These are phyloP conservation scores for Blastomyces gilchristii DNA, from an alignment of 2,329 filamentous ascomycete genomes.

Conservation along the genomic window DNA sequence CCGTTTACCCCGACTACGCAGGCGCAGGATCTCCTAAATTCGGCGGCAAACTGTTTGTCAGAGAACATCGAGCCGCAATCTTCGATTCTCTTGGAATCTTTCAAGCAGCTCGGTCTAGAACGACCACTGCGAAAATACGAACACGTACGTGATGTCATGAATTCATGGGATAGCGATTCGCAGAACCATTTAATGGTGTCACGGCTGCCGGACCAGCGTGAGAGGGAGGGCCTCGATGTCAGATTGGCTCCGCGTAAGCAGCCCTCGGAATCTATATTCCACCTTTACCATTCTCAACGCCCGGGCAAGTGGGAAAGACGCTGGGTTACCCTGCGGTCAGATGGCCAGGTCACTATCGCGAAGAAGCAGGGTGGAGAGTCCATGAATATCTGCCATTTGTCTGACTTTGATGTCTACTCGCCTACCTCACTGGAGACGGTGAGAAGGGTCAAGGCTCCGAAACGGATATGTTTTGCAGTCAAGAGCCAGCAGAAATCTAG, in stretches of 20 bases:
- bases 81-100: conserved; percentile 69
- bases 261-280: conserved; percentile 56
- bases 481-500: conserved; percentile 85
- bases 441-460: conserved; percentile 69
- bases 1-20: conserved; percentile 66
- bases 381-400: conserved; percentile 67
- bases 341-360: conserved; percentile 60
- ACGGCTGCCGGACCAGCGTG: conserved; percentile 43
- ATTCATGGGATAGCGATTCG: conserved; percentile 78
- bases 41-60: conserved; percentile 53
- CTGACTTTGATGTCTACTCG: conserved; percentile 85
- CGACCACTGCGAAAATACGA: conserved; percentile 78
- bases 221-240: conserved; percentile 49
- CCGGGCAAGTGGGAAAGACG: conserved; percentile 84
- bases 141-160: conserved; percentile 74
- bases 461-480: conserved; percentile 73
- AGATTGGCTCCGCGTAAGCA: conserved; percentile 52
- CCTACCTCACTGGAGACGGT: conserved; percentile 58
- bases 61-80: conserved; percentile 54
- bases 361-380: conserved; percentile 62
- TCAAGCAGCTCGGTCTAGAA: conserved; percentile 64
- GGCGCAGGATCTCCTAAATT: conserved; percentile 59
- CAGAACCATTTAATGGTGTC: conserved; percentile 65
- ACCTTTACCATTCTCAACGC: conserved; percentile 70
- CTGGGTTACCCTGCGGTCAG: conserved; percentile 59